Percentiles rank a stretch among this genome's conserved stretches.
phyloP scores from a whole-genome alignment of 768 basidiomycete genomes.

The Leccinellum rugosiceps region DNA sequence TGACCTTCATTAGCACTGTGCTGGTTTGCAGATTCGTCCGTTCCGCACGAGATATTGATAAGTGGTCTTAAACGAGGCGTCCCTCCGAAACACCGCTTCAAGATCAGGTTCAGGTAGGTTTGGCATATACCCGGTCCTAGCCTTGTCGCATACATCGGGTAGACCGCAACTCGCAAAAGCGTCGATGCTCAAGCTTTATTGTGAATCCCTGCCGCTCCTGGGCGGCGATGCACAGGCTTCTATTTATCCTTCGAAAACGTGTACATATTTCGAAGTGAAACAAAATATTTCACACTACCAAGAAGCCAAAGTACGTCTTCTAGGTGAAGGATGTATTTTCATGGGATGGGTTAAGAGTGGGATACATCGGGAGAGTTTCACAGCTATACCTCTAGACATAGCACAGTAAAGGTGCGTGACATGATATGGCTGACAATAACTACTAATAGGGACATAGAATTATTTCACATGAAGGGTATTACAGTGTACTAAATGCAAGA shows the following conservation, averaged over 20 bases:
- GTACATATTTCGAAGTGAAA: constrained; percentile 49
- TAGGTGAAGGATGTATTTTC: constrained; percentile 47
- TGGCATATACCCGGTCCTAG: background rate
- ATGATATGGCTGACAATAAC: background rate
- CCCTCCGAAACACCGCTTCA: constrained; percentile 63
- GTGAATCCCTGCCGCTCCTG: constrained; percentile 19
- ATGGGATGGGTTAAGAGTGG: constrained; percentile 63
- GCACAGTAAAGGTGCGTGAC: background rate
- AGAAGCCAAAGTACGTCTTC: constrained; percentile 45
- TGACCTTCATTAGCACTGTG: constrained; percentile 51
- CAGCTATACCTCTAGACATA: constrained; percentile 8
- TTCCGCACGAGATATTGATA: constrained; percentile 61
- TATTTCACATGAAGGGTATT: background rate
- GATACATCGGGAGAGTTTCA: constrained; percentile 50
- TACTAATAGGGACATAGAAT: background rate
- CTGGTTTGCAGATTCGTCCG: constrained; percentile 55
- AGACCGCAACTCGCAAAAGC: constrained; percentile 56
- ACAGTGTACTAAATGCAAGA: constrained; percentile 3
- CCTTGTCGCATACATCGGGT: background rate
- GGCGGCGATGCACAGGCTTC: constrained; percentile 1
- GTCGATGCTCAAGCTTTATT: constrained; percentile 50
- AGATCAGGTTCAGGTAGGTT: constrained; percentile 58
- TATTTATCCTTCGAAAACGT: constrained; percentile 16
- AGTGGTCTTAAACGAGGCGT: constrained; percentile 80
- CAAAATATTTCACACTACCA: constrained; percentile 43